Conservation (phyloP, 2,329 filamentous ascomycete genomes). For the Monilinia fructicola region DNA sequence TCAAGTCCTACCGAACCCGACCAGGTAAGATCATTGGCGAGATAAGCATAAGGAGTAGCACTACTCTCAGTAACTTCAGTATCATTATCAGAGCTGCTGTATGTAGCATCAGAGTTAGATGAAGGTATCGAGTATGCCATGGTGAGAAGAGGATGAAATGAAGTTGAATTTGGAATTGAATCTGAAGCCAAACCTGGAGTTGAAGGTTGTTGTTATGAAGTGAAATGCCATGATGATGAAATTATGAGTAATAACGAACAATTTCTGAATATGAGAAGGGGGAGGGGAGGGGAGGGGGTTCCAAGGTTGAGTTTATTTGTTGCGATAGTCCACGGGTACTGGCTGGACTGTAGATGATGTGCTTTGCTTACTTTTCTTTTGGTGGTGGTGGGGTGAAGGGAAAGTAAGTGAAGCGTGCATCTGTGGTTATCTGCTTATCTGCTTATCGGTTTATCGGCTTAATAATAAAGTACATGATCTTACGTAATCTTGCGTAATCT, state of each 20-base stretch:
- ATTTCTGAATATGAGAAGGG: neutral
- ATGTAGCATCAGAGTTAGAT: constrained; percentile 22
- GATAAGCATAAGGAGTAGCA: constrained; percentile 22
- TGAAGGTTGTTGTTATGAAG: neutral
- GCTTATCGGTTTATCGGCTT: too few relatives aligned
- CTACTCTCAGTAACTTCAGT: constrained; percentile 24
- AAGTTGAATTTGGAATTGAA: neutral
- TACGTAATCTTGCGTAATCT: too few relatives aligned
- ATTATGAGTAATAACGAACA: neutral
- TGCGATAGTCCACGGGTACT: too few relatives aligned
- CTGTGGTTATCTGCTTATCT: too few relatives aligned
- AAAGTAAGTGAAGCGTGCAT: too few relatives aligned
- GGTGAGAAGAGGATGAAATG: neutral
- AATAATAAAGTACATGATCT: too few relatives aligned
- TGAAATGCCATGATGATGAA: constrained; percentile 12
- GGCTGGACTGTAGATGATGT: too few relatives aligned
- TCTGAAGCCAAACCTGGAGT: too few relatives aligned
- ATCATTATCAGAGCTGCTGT: constrained; percentile 20
- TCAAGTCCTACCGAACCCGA: constrained; percentile 5
- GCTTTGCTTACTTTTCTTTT: too few relatives aligned
- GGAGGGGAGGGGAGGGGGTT: too few relatives aligned
- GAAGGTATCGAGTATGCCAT: constrained; percentile 23
- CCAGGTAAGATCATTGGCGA: constrained; percentile 25
- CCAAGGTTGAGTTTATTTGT: too few relatives aligned
- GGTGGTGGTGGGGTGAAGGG: too few relatives aligned